Base-by-base conservation (phyloP, 441 rosid genomes). In the Pelargonium australe region DNA sequence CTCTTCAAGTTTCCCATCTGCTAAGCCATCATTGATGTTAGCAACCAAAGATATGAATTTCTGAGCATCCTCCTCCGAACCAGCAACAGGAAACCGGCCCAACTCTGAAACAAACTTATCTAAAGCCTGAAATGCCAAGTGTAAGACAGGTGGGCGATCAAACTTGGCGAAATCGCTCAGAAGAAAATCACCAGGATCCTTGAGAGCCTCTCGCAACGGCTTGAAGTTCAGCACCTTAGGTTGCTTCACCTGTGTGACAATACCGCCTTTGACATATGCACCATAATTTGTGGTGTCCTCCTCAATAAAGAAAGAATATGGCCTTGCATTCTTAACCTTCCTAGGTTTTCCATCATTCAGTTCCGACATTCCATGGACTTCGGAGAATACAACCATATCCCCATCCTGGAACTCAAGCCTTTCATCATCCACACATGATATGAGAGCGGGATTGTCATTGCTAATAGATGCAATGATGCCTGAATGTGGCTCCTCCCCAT, bases 331-430 rank as follows among this genome's bases (percentile, higher is more conserved):
- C 73, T 82, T 88, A 67, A 91, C 80, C 84, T 84, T 92, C 83
- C 97, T 89, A 34, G 96, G 92, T 49, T 87, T 89, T 53, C 90
- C 96, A 85, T 89, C 92, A 85, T 92, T 92, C 69, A 92, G 78
- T 78, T 92, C 89, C 17, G 84, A 78, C 96, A 89, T 92, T 28
- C 97, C 97, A 7, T 88, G 86, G 67, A 92, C 88, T 81, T 92
- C 96, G 41, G 97, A 89, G 87, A 89, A 89, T 68, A 88, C 82
- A 75, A 89, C 97, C 53, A 88, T 78, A 80, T 92, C 95, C 37
- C 96, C 97, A 78, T 92, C 97, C 74, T 92, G 85, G 79, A 92
- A 87, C 81, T 88, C 97, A 66, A 92, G 91, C 78, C 97, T 88
- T 80, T 92, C 97, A 79, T 92, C 97, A 41, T 92, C 97, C 31